phyloP scores from a whole-genome alignment of 31 red algal species.

The Odonthalia washingtoniensis region DNA sequence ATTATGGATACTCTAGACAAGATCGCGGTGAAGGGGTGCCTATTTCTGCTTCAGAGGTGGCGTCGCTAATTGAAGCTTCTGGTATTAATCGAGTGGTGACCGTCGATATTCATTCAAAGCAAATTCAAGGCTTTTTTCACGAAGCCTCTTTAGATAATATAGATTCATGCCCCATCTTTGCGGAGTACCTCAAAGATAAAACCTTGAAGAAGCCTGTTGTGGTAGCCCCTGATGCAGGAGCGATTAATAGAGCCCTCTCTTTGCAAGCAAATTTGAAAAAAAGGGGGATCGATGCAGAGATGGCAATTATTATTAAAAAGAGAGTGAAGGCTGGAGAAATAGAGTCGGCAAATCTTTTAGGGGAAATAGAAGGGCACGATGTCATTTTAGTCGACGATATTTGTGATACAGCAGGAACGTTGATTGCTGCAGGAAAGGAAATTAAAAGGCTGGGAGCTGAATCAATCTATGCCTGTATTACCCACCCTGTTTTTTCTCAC shows the following conservation, averaged over 20 bases:
- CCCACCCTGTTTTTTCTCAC: constrained; percentile 86
- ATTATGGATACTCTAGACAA: constrained; percentile 22
- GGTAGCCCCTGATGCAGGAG: constrained; percentile 92
- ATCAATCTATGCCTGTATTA: constrained; percentile 71
- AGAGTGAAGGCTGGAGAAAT: constrained; percentile 78
- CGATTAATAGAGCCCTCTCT: constrained; percentile 82
- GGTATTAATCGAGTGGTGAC: constrained; percentile 30
- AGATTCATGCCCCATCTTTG: neutral
- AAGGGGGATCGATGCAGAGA: constrained; percentile 30
- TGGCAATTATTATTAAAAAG: constrained; percentile 95
- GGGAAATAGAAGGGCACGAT: constrained; percentile 74
- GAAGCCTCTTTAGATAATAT: constrained; percentile 18
- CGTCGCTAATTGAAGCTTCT: constrained; percentile 9
- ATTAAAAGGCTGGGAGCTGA: constrained; percentile 85
- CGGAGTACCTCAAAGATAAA: neutral
- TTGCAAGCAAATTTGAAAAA: constrained; percentile 78
- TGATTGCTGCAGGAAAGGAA: constrained; percentile 78
- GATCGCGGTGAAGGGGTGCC: constrained; percentile 12
- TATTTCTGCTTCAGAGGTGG: constrained; percentile 6
- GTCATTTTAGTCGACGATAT: constrained; percentile 97
- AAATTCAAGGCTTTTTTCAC: constrained; percentile 38
- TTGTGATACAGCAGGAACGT: constrained; percentile 94
- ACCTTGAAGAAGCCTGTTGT: constrained; percentile 37
- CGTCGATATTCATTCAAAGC: constrained; percentile 15
- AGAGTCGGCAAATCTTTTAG: constrained; percentile 90